These are phyloP conservation scores for Arachnopeziza araneosa DNA, from an alignment of 2,329 filamentous ascomycete species.

Conservation along the genomic window DNA sequence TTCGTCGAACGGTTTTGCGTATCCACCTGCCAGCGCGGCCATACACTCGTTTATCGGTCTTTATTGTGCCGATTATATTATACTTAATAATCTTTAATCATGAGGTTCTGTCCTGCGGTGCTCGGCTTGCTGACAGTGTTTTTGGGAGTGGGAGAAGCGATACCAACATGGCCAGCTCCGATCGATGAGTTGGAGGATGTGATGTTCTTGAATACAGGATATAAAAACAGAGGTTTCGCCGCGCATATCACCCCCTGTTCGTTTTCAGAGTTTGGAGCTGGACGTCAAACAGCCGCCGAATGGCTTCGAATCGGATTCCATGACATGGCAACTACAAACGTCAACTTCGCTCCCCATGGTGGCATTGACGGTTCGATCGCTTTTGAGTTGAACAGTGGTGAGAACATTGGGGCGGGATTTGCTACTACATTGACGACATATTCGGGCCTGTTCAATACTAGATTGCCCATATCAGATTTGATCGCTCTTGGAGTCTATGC, in stretches of 20 bases:
- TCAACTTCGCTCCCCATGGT: slow-evolving; percentile 38
- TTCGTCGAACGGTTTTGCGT: background rate
- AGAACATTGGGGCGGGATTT: slow-evolving; percentile 53
- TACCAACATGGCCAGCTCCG: slow-evolving; percentile 55
- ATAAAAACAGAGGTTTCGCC: slow-evolving; percentile 49
- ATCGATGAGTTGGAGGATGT: slow-evolving; percentile 60
- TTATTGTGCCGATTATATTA: slow-evolving; percentile 3
- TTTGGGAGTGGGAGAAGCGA: slow-evolving; percentile 30
- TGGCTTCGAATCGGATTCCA: slow-evolving; percentile 58
- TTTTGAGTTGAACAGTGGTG: slow-evolving; percentile 49
- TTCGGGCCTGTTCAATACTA: slow-evolving; percentile 46
- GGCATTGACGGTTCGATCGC: slow-evolving; percentile 56
- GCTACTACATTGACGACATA: slow-evolving; percentile 48
- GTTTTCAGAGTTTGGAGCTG: slow-evolving; percentile 46
- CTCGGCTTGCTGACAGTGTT: slow-evolving; percentile 14
- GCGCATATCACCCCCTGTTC: slow-evolving; percentile 52
- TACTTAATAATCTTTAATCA: slow-evolving; percentile 18
- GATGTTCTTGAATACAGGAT: slow-evolving; percentile 53
- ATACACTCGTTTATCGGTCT: slow-evolving; percentile 16
- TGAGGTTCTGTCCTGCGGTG: slow-evolving; percentile 18
- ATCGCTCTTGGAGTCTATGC: slow-evolving; percentile 54
- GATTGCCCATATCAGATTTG: slow-evolving; percentile 50
- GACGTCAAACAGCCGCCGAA: slow-evolving; percentile 53
- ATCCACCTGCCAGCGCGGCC: slow-evolving; percentile 17
- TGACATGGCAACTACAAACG: slow-evolving; percentile 53